Conservation (phyloP, 345 rosid genomes). For the Chamaenerion angustifolium region DNA sequence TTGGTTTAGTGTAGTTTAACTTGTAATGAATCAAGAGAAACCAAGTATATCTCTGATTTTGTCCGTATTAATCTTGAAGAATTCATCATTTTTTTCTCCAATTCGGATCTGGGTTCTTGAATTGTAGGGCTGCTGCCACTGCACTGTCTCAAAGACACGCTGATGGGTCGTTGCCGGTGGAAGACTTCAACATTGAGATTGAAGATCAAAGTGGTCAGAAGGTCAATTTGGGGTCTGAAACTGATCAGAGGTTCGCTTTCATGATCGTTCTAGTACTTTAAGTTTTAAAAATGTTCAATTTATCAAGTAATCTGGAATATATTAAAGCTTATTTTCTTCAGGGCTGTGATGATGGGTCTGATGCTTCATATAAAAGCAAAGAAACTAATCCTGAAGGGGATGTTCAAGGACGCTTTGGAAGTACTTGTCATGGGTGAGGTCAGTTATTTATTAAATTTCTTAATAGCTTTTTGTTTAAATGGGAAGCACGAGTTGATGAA, state of each 20-base stretch:
- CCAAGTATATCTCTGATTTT: too few species aligned
- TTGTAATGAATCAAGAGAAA: too few species aligned
- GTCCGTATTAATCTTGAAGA: too few species aligned
- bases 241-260: conserved; percentile 50
- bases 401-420: conserved; percentile 72
- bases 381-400: conserved; percentile 35
- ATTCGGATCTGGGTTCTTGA: too few species aligned
- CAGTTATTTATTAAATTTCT: conserved; percentile 6
- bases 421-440: conserved; percentile 94
- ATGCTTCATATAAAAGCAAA: conserved; percentile 81
- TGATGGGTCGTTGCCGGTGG: conserved; percentile 61
- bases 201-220: conserved; percentile 74
- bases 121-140: conserved; percentile 62
- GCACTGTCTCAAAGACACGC: conserved; percentile 65
- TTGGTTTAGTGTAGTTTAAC: too few species aligned
- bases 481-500: too few species aligned
- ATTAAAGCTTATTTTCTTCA: conserved; percentile 13
- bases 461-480: too few species aligned
- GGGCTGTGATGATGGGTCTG: conserved; percentile 90
- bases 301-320: too few species aligned
- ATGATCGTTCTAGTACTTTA: too few species aligned
- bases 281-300: too few species aligned
- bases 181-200: conserved; percentile 64
- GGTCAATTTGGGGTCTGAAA: conserved; percentile 60
- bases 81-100: too few species aligned